Conservation (phyloP, 2,329 filamentous ascomycete genomes). For the Phaeosphaeriaceae sp. region DNA sequence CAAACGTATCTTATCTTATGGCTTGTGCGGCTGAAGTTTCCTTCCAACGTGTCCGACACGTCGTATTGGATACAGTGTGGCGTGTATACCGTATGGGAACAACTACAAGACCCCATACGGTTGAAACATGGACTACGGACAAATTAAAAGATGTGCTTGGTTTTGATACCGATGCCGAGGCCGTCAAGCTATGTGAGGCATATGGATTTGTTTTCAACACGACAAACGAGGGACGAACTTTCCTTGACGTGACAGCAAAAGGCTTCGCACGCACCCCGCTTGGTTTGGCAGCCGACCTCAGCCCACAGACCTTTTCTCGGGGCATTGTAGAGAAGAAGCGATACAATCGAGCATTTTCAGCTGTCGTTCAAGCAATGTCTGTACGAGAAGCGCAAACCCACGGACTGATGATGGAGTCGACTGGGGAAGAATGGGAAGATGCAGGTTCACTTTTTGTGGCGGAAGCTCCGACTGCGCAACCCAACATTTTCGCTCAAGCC, state of each 20-base stretch:
- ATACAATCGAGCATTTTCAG: conserved; percentile 60
- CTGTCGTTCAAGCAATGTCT: conserved; percentile 63
- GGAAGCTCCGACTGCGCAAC: conserved; percentile 24
- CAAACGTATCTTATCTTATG: conserved; percentile 65
- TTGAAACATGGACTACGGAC: conserved; percentile 62
- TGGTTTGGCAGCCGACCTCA: conserved; percentile 32
- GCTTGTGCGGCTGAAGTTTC: conserved; percentile 69
- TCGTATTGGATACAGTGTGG: conserved; percentile 62
- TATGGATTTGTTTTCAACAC: conserved; percentile 60
- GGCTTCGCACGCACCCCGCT: conserved; percentile 30
- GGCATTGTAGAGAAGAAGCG: conserved; percentile 65
- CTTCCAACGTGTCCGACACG: conserved; percentile 65
- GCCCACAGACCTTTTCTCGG: conserved; percentile 61
- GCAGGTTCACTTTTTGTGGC: conserved; percentile 52
- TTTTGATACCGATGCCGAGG: conserved; percentile 63
- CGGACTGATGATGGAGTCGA: conserved; percentile 57
- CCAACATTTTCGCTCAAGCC: conserved; percentile 19
- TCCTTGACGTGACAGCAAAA: conserved; percentile 61
- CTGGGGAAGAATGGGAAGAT: conserved; percentile 27
- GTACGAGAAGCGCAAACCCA: conserved; percentile 58
- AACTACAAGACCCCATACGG: conserved; percentile 46
- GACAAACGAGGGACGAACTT: conserved; percentile 54
- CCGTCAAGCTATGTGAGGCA: conserved; percentile 59
- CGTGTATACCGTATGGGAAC: conserved; percentile 61
- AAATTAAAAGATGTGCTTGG: conserved; percentile 60